Conservation (phyloP, 306 rosid species). For the Corylus heterophylla region DNA sequence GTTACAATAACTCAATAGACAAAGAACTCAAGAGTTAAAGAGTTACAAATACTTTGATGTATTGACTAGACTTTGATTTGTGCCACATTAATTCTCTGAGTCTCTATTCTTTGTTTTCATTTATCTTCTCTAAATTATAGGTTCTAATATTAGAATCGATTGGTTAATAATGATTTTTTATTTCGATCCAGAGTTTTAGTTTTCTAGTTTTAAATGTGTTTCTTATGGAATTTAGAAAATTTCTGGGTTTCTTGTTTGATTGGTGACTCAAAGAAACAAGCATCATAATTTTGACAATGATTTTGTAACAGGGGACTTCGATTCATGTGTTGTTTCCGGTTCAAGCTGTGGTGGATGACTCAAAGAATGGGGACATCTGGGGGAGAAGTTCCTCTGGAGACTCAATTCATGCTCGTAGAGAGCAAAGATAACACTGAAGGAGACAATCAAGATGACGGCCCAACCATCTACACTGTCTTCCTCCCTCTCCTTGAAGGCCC, state of each 20-base stretch:
- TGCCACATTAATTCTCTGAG: too few species aligned
- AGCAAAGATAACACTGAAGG: conserved; percentile 51
- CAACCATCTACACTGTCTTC: conserved; percentile 75
- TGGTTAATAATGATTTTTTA: background rate
- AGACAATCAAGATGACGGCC: conserved; percentile 46
- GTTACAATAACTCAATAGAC: too few species aligned
- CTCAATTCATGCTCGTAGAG: conserved; percentile 92
- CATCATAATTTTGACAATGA: background rate
- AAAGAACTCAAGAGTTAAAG: too few species aligned
- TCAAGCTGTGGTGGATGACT: conserved; percentile 99
- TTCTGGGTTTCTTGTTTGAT: background rate
- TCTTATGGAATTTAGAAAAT: background rate
- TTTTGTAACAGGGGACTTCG: conserved; percentile 58
- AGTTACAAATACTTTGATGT: too few species aligned
- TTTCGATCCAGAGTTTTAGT: background rate
- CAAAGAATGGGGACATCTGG: conserved; percentile 94
- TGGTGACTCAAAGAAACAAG: background rate
- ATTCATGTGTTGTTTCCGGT: conserved; percentile 88
- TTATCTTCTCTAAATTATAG: too few species aligned
- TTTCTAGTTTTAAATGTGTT: background rate
- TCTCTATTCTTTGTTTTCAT: too few species aligned
- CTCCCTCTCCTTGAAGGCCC: conserved; percentile 96
- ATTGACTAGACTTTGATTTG: too few species aligned
- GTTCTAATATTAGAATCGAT: background rate
- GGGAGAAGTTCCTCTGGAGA: conserved; percentile 87